Evolutionary conservation across 2,329 filamentous ascomycete species (phyloP).

Genomic region (Trichoderma asperellum): DNA sequence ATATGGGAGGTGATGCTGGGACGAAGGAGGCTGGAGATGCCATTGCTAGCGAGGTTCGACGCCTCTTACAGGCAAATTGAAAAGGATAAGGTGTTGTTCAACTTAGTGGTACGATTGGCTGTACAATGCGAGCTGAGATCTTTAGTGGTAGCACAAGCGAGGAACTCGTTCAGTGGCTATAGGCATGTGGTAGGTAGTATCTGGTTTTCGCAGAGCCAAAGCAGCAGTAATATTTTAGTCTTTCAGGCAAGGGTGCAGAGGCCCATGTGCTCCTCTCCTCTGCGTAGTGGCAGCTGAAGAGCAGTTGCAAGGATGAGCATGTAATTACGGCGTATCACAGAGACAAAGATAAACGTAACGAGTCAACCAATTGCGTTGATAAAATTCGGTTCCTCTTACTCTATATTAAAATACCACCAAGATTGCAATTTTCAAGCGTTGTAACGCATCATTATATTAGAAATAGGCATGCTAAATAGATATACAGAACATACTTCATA

Average conservation of each 20-base stretch:
- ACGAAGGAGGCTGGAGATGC: constrained; percentile 72
- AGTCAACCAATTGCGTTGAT: background rate
- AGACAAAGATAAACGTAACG: background rate
- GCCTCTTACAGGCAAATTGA: constrained; percentile 17
- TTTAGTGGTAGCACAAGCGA: background rate
- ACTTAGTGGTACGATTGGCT: background rate
- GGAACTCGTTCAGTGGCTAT: background rate
- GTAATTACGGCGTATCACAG: background rate
- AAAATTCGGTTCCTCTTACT: background rate
- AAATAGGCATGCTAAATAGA: background rate
- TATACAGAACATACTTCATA: background rate
- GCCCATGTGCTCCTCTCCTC: no score
- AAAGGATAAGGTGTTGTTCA: no score
- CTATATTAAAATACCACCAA: background rate
- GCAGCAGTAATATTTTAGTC: background rate
- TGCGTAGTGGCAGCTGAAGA: no score
- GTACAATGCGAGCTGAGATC: background rate
- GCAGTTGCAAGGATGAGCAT: background rate
- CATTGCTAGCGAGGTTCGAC: constrained; percentile 31
- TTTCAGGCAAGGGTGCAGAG: background rate
- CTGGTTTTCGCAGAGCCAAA: background rate
- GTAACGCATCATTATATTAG: background rate
- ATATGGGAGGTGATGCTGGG: constrained; percentile 66
- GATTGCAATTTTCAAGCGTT: background rate
- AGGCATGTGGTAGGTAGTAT: background rate